Base-by-base conservation (phyloP, 2,329 filamentous ascomycete species). In the Ophiobolus disseminans region DNA sequence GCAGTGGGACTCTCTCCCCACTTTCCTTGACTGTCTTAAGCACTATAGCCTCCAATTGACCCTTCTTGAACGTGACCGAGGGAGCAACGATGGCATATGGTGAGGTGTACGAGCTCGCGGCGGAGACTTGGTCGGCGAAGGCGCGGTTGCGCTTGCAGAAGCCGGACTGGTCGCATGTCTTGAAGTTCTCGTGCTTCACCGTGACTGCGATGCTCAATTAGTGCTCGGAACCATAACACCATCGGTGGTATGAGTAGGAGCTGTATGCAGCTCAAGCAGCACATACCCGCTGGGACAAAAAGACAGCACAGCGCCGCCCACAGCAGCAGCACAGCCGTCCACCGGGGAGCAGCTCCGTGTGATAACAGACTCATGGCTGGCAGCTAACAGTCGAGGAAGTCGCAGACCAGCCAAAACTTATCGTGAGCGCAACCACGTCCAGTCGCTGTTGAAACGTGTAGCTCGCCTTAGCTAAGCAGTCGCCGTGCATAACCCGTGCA, bases 181-280 rank as follows among this genome's bases (percentile, higher is more conserved):
- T 99, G 82, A 97, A 99, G 73, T 96, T 92, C 66, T 96, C 86
- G 70, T 96, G 89, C 78, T 99, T 99, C 42, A 99, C 94, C 65
- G 84, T 81, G 58, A 84, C 91, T 96, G 60, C 22, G 16, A 6
- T 7, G 5, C 39, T 21, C 14, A 17, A 47, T 64, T 28, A 63
- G 51, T 32, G 9, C n/a, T 26, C 7, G 11, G 7, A 26, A 26
- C 23, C 11, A 26, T 11, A 11, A 26, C 6, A 26, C 23, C 7
- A 26, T 26, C 13, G 13, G 30, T 43, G 40, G 31, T 37, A 35
- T 30, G 42, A 17, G 23, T 40, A 22, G 38, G 19, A 50, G 50
- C 48, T 49, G 39, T 35, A 32, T 13, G 44, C n/a, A n/a, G n/a
- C n/a, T n/a, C n/a, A n/a, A 39, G 34, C 22, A 11, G 43, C 36